Base-by-base conservation (phyloP, 805 yeast species). In the Cyberlindnera euphorbiae region DNA sequence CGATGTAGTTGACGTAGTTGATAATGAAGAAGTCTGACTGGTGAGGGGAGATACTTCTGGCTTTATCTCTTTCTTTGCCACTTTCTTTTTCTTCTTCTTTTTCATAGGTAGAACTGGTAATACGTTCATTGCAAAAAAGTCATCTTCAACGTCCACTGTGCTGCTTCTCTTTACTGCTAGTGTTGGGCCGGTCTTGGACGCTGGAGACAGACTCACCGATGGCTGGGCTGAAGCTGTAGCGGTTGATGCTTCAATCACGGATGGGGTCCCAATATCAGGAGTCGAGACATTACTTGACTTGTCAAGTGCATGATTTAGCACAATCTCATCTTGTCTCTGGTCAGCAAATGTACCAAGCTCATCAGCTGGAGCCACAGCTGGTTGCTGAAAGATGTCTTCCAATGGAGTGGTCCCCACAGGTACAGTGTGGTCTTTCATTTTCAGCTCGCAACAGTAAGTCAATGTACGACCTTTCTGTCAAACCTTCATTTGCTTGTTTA, bases 271-370 rank as follows among this genome's bases (percentile, higher is more conserved):
- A n/a, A n/a, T n/a, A n/a, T n/a, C n/a, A n/a, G n/a, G 58, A 8
- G 52, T 51, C 0, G 46, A 17, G 14, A 53, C 53, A 30, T 51
- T 51, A 26, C 55, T 53, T 5, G 58, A 53, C 28, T 44, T 41
- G 1, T 44, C 55, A 22, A 53, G 24, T 6, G 50, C 50, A 9
- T 47, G 48, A 23, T 45, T 46, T 17, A 52, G 35, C n/a, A 48
- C 47, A 6, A 53, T 53, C 38, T 43, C 52, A 3, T 44, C 47
- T 9, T 41, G 50, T 26, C 56, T 38, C 13, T 35, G 18, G 35
- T 53, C 47, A 2, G 43, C 56, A 6, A n/a, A n/a, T n/a, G 18
- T 8, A n/a, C 32, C 38, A 8, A 24, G 13, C 7, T 9, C 9
- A 24, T 24, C 26, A 12, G 9, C 26, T 14, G 9, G 14, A 12